A percentile compares a stretch with the other conserved stretches of the same genome.
phyloP scores from a whole-genome alignment of 1,284 basidiomycete genomes.

The Calocybe gambosa region DNA sequence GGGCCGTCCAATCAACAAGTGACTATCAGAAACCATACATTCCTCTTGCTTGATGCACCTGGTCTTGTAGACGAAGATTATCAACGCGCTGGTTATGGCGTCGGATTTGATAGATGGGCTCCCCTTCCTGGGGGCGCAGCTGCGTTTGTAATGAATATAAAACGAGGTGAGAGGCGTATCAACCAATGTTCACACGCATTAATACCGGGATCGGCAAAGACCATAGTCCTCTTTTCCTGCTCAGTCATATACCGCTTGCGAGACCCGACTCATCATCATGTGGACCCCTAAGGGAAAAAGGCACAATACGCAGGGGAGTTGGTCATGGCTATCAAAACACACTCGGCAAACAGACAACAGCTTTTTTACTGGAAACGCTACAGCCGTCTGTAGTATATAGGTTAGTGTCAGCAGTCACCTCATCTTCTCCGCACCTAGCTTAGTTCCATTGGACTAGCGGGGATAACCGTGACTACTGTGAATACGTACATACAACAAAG shows the following conservation, averaged over 20 bases:
- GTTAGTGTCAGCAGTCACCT: constrained; percentile 28
- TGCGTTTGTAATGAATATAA: constrained; percentile 64
- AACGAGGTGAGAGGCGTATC: constrained; percentile 33
- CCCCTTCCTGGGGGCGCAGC: constrained; percentile 57
- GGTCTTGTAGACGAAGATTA: constrained; percentile 75
- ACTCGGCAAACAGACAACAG: constrained; percentile 65
- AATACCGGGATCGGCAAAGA: constrained; percentile 15
- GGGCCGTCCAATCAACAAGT: constrained; percentile 49
- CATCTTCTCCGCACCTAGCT: neutral
- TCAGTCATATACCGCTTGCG: constrained; percentile 80
- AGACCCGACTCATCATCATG: constrained; percentile 67
- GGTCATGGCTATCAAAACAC: constrained; percentile 83
- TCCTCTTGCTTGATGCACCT: constrained; percentile 67
- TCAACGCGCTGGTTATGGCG: constrained; percentile 47
- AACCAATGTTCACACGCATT: neutral
- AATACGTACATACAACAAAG: constrained; percentile 49
- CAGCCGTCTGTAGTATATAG: constrained; percentile 68
- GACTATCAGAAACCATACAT: constrained; percentile 58
- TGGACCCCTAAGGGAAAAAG: constrained; percentile 70
- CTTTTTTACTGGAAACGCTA: constrained; percentile 62
- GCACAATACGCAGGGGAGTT: constrained; percentile 65
- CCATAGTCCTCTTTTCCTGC: constrained; percentile 53
- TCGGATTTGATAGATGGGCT: constrained; percentile 54
- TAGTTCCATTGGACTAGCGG: constrained; percentile 43
- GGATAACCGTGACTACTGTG: constrained; percentile 88